Conservation (phyloP, 2,329 filamentous ascomycete species). For the Rutstroemia sp. region DNA sequence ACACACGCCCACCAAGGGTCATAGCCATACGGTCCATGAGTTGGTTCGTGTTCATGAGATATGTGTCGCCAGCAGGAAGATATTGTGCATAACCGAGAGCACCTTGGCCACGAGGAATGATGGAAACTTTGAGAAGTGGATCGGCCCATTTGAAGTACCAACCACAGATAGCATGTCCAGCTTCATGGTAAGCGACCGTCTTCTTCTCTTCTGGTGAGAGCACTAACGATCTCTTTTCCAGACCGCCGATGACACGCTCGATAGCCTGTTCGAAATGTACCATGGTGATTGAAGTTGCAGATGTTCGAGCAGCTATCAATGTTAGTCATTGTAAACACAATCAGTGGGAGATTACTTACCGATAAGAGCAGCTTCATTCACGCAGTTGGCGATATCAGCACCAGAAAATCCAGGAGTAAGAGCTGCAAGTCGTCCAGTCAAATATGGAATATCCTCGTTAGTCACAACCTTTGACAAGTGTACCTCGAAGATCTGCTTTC, state of each 20-base stretch:
- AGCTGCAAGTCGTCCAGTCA: constrained; percentile 82
- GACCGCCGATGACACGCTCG: constrained; percentile 89
- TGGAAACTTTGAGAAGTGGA: constrained; percentile 94
- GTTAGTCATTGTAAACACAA: constrained; percentile 28
- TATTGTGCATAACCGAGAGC: constrained; percentile 96
- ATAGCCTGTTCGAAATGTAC: constrained; percentile 95
- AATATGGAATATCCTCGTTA: constrained; percentile 77
- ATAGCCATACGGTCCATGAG: constrained; percentile 99
- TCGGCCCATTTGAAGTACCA: constrained; percentile 98
- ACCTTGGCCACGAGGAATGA: constrained; percentile 91
- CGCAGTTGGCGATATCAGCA: constrained; percentile 96
- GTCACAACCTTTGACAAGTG: constrained; percentile 94
- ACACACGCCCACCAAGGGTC: constrained; percentile 92
- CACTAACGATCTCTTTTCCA: constrained; percentile 96
- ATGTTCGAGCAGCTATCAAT: constrained; percentile 66
- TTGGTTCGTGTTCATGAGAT: constrained; percentile 92
- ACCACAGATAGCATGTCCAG: constrained; percentile 94
- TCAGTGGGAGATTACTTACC: constrained; percentile 48
- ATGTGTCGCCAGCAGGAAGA: constrained; percentile 83
- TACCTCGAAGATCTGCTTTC: constrained; percentile 92
- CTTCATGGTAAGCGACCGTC: constrained; percentile 96
- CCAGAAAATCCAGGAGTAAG: constrained; percentile 95
- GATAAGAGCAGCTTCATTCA: constrained; percentile 94
- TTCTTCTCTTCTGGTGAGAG: constrained; percentile 90
- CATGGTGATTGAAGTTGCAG: constrained; percentile 77